These are phyloP conservation scores for Beverwykella pulmonaria DNA, from an alignment of 495 filamentous ascomycete species.

Conservation along the genomic window DNA sequence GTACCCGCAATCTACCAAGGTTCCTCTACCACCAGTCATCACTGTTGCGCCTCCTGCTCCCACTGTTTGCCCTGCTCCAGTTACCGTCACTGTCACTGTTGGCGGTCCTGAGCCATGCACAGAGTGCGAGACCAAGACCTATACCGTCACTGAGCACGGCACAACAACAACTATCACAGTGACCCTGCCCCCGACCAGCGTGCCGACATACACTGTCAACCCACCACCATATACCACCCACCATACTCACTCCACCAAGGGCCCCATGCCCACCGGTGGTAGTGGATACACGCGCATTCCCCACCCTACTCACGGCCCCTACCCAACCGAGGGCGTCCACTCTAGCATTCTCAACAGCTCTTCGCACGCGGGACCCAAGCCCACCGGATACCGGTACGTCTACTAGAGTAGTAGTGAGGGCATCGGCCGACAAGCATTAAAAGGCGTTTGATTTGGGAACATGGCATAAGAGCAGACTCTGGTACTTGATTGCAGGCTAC, in stretches of 20 bases:
- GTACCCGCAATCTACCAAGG: slow-evolving; percentile 8
- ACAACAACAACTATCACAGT: slow-evolving; percentile 29
- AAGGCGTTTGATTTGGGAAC: slow-evolving; percentile 8
- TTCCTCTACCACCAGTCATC: slow-evolving; percentile 19
- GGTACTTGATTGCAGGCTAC: not conserved
- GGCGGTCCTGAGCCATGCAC: slow-evolving; percentile 14
- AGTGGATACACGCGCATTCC: not conserved
- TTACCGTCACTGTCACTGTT: slow-evolving; percentile 26
- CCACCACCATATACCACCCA: not conserved
- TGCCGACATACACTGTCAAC: slow-evolving; percentile 3
- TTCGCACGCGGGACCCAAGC: slow-evolving; percentile 20
- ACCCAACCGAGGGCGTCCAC: slow-evolving; percentile 17
- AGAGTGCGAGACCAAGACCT: slow-evolving; percentile 27
- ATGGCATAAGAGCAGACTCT: not conserved
- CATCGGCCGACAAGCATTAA: not conserved
- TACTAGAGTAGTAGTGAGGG: slow-evolving; percentile 1
- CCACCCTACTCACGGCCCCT: slow-evolving; percentile 24
- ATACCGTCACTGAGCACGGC: slow-evolving; percentile 35
- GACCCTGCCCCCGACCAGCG: slow-evolving; percentile 10
- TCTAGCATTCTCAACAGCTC: slow-evolving; percentile 22
- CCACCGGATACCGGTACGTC: slow-evolving; percentile 21
- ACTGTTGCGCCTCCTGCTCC: slow-evolving; percentile 19
- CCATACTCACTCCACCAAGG: slow-evolving; percentile 2
- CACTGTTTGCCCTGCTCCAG: slow-evolving; percentile 24
- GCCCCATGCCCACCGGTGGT: slow-evolving; percentile 17